A percentile compares a stretch with the other conserved stretches of the same genome.
These are phyloP conservation scores for Tetragonia tetragonoides DNA, from an alignment of 148 eudicot species.

Conservation along the genomic window DNA sequence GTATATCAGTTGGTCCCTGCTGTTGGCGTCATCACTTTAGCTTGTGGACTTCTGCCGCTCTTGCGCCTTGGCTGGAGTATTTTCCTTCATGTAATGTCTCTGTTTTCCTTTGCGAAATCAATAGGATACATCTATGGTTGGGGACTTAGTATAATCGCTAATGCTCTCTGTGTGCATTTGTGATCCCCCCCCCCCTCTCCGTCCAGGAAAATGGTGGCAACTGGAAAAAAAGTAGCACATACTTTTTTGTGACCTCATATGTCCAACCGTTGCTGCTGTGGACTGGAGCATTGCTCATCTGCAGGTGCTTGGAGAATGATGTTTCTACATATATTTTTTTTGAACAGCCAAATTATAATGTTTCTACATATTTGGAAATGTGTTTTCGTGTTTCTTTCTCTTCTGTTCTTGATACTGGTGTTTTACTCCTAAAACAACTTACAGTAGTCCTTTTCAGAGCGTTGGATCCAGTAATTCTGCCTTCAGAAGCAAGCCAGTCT, in stretches of 20 bases:
- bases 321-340: not conserved
- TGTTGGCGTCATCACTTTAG: slow-evolving; percentile 58
- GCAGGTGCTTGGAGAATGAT: slow-evolving; percentile 53
- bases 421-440: not conserved
- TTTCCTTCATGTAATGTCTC: slow-evolving; percentile 51
- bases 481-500: slow-evolving; percentile 74
- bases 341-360: too few relatives aligned
- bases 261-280: slow-evolving; percentile 84
- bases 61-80: slow-evolving; percentile 62
- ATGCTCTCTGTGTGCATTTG: not conserved
- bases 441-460: slow-evolving; percentile 44
- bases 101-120: not conserved
- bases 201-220: slow-evolving; percentile 68
- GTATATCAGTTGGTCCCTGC: slow-evolving; percentile 66
- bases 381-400: not conserved
- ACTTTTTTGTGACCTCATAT: slow-evolving; percentile 71
- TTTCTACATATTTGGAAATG: slow-evolving; percentile 1
- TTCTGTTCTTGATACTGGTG: not conserved
- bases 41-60: slow-evolving; percentile 83
- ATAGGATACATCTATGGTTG: not conserved
- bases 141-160: not conserved
- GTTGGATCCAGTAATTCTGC: slow-evolving; percentile 77
- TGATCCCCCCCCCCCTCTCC: not conserved
- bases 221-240: slow-evolving; percentile 78
- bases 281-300: slow-evolving; percentile 77